Conservation (phyloP, 768 basidiomycete genomes). For the Termitomyces sp. region DNA sequence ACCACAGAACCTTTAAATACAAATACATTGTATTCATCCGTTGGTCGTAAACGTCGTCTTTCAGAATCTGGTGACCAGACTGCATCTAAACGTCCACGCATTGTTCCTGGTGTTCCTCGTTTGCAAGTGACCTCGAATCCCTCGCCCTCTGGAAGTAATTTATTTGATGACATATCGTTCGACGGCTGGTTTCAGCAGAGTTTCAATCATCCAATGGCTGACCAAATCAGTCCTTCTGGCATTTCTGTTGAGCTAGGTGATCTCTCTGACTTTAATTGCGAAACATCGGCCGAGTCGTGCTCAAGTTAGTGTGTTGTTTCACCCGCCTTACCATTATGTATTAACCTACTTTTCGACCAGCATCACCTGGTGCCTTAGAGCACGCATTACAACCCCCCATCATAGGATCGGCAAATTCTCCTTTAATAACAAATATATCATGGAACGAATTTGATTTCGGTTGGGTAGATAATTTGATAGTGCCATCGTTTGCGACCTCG, state of each 20-base stretch:
- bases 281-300: neutral
- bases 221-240: slow-evolving; percentile 17
- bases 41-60: slow-evolving; percentile 29
- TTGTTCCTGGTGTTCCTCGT: slow-evolving; percentile 12
- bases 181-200: slow-evolving; percentile 30
- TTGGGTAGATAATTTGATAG: neutral
- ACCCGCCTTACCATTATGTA: neutral
- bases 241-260: slow-evolving; percentile 28
- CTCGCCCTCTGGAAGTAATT: slow-evolving; percentile 10
- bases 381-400: neutral
- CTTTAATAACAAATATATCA: neutral
- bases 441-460: neutral
- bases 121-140: slow-evolving; percentile 18
- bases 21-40: no score
- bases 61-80: slow-evolving; percentile 22
- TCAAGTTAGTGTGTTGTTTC: no score
- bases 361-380: no score
- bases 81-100: slow-evolving; percentile 12
- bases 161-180: slow-evolving; percentile 15
- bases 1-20: neutral
- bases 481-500: neutral
- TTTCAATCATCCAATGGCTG: slow-evolving; percentile 19
- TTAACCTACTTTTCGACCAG: no score
- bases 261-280: slow-evolving; percentile 13
- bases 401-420: no score